These are phyloP conservation scores for Diophrys sp. DNA, from an alignment of 73 alveolate genomes.

Conservation along the genomic window DNA sequence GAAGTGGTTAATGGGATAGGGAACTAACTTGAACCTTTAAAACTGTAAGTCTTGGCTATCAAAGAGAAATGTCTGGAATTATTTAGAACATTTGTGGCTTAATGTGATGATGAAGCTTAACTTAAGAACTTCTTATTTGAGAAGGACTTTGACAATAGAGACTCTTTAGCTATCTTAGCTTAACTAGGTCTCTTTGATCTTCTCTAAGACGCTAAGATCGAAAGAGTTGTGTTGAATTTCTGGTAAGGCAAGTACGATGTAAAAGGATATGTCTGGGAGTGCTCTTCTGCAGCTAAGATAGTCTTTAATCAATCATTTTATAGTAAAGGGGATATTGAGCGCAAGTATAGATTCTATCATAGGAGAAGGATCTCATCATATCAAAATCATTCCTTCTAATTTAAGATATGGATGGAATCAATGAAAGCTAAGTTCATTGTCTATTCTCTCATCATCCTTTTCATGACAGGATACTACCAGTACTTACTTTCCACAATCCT, in stretches of 20 bases:
- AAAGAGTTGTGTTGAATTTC: not conserved
- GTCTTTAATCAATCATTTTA: not conserved
- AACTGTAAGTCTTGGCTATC: not conserved
- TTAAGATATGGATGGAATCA: not conserved
- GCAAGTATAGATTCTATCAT: not conserved
- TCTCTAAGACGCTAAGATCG: not conserved
- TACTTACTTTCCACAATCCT: not conserved
- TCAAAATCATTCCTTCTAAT: not conserved
- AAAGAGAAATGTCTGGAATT: not conserved
- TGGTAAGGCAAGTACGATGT: not conserved
- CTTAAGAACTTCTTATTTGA: not conserved
- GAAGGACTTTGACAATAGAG: not conserved
- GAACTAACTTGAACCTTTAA: too few species aligned
- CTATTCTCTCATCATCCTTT: not conserved
- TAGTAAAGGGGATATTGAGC: not conserved
- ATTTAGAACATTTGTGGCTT: not conserved
- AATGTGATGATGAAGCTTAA: not conserved
- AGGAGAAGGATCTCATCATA: not conserved
- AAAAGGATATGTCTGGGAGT: not conserved
- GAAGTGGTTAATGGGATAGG: not conserved
- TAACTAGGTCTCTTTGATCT: not conserved
- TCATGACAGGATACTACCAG: not conserved
- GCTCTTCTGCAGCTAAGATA: not conserved
- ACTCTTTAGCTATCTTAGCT: not conserved
- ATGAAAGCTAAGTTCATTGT: not conserved